Conservation (phyloP, 306 rosid genomes). For the Pueraria montana region DNA sequence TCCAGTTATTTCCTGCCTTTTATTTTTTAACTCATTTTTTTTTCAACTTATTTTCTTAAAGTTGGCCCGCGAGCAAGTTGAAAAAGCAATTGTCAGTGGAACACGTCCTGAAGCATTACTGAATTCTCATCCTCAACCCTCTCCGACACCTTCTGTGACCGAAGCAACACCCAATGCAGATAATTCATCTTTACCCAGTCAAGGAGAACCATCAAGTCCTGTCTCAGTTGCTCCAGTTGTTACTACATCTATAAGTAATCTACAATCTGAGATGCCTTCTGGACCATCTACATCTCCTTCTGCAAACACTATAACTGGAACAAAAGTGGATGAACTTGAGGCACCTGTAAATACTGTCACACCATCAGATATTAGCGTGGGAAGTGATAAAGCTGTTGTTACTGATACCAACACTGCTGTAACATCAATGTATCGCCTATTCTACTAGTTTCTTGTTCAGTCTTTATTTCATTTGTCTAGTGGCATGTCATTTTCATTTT, state of each 20-base stretch:
- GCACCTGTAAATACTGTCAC: slow-evolving; percentile 56
- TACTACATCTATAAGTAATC: slow-evolving; percentile 53
- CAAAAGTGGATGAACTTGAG: slow-evolving; percentile 59
- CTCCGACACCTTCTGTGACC: slow-evolving; percentile 56
- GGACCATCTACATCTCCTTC: slow-evolving; percentile 68
- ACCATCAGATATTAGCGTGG: slow-evolving; percentile 52
- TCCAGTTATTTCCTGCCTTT: slow-evolving; percentile 2
- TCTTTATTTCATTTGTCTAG: slow-evolving; percentile 27
- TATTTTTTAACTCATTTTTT: slow-evolving; percentile 37
- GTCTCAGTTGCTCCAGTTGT: slow-evolving; percentile 70
- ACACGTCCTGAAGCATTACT: slow-evolving; percentile 47
- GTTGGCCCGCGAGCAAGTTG: slow-evolving; percentile 90
- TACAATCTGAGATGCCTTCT: slow-evolving; percentile 57
- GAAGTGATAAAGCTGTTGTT: slow-evolving; percentile 57
- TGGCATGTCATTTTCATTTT: slow-evolving; percentile 5
- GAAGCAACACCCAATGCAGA: slow-evolving; percentile 62
- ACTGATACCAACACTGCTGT: slow-evolving; percentile 44
- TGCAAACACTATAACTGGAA: slow-evolving; percentile 52
- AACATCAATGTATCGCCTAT: slow-evolving; percentile 69
- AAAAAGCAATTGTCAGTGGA: slow-evolving; percentile 63
- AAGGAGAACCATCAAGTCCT: slow-evolving; percentile 72
- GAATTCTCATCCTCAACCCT: slow-evolving; percentile 58
- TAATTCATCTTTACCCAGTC: slow-evolving; percentile 56
- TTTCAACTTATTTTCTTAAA: slow-evolving; percentile 51
- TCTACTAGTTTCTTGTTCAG: slow-evolving; percentile 31